Percentiles rank a stretch among this genome's conserved stretches.
These are phyloP conservation scores for Parietaria judaica DNA, from an alignment of 306 rosid species.

Conservation along the genomic window DNA sequence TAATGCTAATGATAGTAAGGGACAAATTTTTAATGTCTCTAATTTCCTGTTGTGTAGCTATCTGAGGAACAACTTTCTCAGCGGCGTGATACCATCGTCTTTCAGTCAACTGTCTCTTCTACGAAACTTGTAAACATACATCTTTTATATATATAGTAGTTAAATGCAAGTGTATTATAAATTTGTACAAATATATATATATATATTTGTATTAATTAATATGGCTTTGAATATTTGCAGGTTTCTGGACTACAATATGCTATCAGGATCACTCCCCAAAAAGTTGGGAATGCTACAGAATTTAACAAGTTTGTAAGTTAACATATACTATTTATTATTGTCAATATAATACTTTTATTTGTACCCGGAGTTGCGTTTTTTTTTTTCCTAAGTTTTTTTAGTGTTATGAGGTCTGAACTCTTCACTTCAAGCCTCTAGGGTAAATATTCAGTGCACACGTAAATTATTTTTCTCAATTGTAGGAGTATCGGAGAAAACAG, in stretches of 20 bases:
- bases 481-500: background rate
- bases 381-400: background rate
- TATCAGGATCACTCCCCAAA: conserved; percentile 8
- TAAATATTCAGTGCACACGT: no score
- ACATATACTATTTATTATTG: no score
- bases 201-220: background rate
- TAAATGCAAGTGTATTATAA: background rate
- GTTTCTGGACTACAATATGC: background rate
- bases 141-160: background rate
- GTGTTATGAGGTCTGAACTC: background rate
- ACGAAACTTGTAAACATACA: background rate
- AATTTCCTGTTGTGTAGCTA: background rate
- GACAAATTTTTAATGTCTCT: background rate
- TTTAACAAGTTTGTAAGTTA: background rate
- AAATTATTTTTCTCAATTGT: background rate
- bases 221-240: background rate
- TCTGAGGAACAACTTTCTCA: background rate
- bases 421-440: no score
- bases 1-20: no score
- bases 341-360: background rate
- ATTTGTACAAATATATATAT: background rate
- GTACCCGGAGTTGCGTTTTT: background rate
- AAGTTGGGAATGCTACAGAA: background rate
- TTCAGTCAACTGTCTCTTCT: background rate
- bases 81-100: conserved; percentile 8